Evolutionary conservation across 2,329 filamentous ascomycete species (phyloP).

Genomic region (Pyrenochaeta sp.): DNA sequence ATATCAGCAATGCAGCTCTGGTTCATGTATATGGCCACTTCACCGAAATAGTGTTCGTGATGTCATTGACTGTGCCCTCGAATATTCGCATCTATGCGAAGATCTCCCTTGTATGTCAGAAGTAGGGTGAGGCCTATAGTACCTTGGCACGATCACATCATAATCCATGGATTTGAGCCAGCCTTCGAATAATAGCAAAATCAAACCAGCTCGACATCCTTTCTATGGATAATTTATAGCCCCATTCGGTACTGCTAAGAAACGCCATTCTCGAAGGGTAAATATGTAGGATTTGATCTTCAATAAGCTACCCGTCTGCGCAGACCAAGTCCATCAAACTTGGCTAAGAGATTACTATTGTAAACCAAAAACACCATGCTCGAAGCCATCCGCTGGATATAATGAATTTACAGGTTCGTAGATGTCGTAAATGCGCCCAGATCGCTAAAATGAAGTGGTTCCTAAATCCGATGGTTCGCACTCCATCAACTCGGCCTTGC

Average conservation of each 20-base stretch:
- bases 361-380: background rate
- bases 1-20: constrained; percentile 39
- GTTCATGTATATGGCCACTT: constrained; percentile 18
- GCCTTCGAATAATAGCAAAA: too few relatives aligned
- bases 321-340: background rate
- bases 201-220: too few relatives aligned
- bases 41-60: background rate
- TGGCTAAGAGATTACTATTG: background rate
- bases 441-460: background rate
- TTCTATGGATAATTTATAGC: background rate
- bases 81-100: too few relatives aligned
- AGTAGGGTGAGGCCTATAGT: background rate
- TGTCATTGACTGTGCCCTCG: constrained; percentile 5
- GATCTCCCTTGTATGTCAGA: background rate
- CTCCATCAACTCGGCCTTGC: constrained; percentile 22
- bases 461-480: background rate
- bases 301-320: background rate
- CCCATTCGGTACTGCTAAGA: background rate
- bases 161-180: background rate
- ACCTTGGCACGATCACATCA: background rate
- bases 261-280: background rate
- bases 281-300: background rate
- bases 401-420: background rate
- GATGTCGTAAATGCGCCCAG: constrained; percentile 1
- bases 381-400: background rate